Evolutionary conservation across 2,329 filamentous ascomycete genomes (phyloP).

Genomic region (Aspergillus fijiensis): DNA sequence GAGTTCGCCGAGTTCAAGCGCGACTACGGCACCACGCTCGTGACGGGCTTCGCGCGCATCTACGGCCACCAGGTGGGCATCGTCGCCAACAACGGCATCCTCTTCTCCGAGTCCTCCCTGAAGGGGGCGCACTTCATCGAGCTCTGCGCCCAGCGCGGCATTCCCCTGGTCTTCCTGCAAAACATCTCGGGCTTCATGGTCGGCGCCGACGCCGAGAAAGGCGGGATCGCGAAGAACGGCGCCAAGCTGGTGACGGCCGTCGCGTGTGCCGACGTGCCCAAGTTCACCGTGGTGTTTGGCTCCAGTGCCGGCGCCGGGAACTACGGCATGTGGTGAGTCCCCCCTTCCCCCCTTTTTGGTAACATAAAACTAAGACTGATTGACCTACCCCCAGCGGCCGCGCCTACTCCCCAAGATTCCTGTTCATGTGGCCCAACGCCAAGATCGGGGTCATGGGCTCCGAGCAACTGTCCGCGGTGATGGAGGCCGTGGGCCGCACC

Average conservation of each 20-base stretch:
- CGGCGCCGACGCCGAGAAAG: constrained; percentile 83
- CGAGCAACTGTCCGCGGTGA: constrained; percentile 86
- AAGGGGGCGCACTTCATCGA: constrained; percentile 98
- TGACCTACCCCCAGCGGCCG: constrained; percentile 59
- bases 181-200: constrained; percentile 99
- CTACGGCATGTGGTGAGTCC: constrained; percentile 83
- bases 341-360: background rate
- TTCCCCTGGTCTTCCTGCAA: constrained; percentile 89
- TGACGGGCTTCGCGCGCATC: constrained; percentile 88
- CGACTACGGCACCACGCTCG: constrained; percentile 81
- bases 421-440: constrained; percentile 99
- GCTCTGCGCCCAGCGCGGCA: constrained; percentile 83
- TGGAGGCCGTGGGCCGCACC: constrained; percentile 87
- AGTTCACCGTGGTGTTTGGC: constrained; percentile 96
- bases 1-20: constrained; percentile 94
- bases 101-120: constrained; percentile 83
- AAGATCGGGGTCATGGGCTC: constrained; percentile 94
- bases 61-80: constrained; percentile 90
- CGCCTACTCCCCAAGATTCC: constrained; percentile 84
- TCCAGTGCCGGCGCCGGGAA: constrained; percentile 92
- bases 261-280: constrained; percentile 88
- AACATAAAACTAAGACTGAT: background rate
- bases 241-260: constrained; percentile 96
- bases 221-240: constrained; percentile 96
- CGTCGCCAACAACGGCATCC: constrained; percentile 91